phyloP scores from a whole-genome alignment of 129 eudicot genomes.

The Glebionis coronaria region DNA sequence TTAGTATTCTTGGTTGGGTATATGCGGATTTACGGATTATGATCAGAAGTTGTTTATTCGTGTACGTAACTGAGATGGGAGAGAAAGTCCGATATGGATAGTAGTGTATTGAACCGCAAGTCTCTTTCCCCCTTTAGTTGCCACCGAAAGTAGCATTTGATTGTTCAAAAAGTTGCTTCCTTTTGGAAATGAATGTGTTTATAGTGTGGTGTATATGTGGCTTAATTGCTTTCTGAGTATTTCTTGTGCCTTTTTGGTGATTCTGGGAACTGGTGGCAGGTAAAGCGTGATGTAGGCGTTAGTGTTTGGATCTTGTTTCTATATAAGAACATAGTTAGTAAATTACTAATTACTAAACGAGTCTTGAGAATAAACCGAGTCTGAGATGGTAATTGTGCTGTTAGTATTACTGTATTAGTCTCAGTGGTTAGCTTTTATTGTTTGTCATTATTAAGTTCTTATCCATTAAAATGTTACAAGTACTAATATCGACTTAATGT shows the following conservation, averaged over 20 bases:
- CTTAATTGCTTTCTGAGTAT: not conserved
- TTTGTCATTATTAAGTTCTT: not conserved
- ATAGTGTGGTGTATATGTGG: not conserved
- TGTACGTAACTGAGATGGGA: slow-evolving; percentile 1
- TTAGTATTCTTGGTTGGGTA: not conserved
- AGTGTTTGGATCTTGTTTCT: too few species aligned
- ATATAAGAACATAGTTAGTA: not conserved
- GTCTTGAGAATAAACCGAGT: not conserved
- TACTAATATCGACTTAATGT: not conserved
- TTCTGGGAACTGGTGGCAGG: too few species aligned
- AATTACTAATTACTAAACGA: not conserved
- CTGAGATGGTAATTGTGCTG: not conserved
- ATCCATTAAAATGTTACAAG: not conserved
- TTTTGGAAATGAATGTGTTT: not conserved
- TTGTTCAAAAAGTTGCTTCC: too few species aligned
- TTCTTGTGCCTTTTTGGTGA: not conserved
- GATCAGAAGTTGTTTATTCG: not conserved
- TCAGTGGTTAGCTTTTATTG: not conserved
- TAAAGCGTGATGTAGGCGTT: too few species aligned
- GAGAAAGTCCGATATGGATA: not conserved
- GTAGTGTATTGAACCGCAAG: too few species aligned
- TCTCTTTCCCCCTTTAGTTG: too few species aligned
- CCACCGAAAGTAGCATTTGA: too few species aligned
- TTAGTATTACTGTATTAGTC: not conserved
- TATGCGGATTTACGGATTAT: slow-evolving; percentile 18